Evolutionary conservation across 2,329 filamentous ascomycete species (phyloP).

Genomic region (Orbilia quercus): DNA sequence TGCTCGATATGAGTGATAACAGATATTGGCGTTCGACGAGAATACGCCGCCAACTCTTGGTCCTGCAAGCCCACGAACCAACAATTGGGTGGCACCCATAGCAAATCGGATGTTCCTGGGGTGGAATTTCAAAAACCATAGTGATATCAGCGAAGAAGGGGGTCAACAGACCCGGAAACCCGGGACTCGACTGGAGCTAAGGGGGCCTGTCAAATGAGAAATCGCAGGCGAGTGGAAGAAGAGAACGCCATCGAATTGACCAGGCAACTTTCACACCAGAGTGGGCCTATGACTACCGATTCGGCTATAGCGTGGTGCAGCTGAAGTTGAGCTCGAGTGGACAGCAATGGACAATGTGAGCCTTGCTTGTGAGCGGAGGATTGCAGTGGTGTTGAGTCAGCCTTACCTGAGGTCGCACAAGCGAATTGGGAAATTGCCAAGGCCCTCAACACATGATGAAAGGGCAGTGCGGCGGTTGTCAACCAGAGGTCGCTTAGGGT

Average conservation of each 20-base stretch:
- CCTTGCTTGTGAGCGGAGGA: slow-evolving; percentile 26
- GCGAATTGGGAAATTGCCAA: slow-evolving; percentile 36
- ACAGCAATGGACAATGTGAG: slow-evolving; percentile 25
- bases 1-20: not conserved
- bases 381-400: slow-evolving; percentile 48
- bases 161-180: slow-evolving; percentile 45
- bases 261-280: slow-evolving; percentile 16
- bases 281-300: slow-evolving; percentile 31
- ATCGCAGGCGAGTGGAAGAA: slow-evolving; percentile 19
- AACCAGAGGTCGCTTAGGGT: slow-evolving; percentile 5
- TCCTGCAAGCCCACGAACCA: slow-evolving; percentile 22
- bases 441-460: slow-evolving; percentile 30
- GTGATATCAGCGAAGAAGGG: slow-evolving; percentile 15
- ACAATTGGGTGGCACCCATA: slow-evolving; percentile 29
- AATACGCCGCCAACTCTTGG: slow-evolving; percentile 16
- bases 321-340: slow-evolving; percentile 32
- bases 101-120: slow-evolving; percentile 45
- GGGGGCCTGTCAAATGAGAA: slow-evolving; percentile 26
- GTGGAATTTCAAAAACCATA: slow-evolving; percentile 19
- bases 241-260: not conserved
- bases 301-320: slow-evolving; percentile 42
- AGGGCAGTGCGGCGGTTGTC: slow-evolving; percentile 10
- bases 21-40: not conserved
- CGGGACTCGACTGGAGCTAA: slow-evolving; percentile 18
- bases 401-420: slow-evolving; percentile 53